A percentile compares a stretch with the other conserved stretches of the same genome.
phyloP scores from a whole-genome alignment of 2,329 filamentous ascomycete species.

The Pezicula carpinea region DNA sequence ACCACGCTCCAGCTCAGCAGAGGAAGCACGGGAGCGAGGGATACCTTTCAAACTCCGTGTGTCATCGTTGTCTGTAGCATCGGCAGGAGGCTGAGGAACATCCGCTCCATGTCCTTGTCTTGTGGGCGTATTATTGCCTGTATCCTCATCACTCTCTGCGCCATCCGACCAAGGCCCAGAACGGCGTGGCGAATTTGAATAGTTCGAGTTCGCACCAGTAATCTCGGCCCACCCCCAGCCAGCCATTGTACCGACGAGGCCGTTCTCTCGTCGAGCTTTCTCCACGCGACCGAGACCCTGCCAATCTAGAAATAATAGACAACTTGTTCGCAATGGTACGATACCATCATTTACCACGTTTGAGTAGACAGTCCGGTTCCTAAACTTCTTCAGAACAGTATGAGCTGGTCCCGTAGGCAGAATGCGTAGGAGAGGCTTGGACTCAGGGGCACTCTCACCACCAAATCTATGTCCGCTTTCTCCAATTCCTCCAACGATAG shows the following conservation, averaged over 20 bases:
- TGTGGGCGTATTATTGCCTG: constrained; percentile 36
- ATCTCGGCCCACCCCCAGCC: constrained; percentile 94
- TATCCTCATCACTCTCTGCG: constrained; percentile 21
- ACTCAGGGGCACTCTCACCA: constrained; percentile 64
- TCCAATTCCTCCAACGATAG: constrained; percentile 77
- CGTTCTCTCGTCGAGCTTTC: constrained; percentile 88
- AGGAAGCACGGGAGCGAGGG: constrained; percentile 15
- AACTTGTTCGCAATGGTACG: constrained; percentile 90
- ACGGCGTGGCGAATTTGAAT: constrained; percentile 29
- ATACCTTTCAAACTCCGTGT: constrained; percentile 49
- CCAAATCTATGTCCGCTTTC: constrained; percentile 60
- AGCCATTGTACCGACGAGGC: constrained; percentile 85
- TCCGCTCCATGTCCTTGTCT: constrained; percentile 37
- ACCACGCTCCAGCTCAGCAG: constrained; percentile 3
- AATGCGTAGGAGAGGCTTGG: constrained; percentile 84
- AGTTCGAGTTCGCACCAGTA: constrained; percentile 56
- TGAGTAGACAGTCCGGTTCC: constrained; percentile 88
- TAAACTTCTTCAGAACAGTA: constrained; percentile 78
- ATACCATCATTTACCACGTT: constrained; percentile 98
- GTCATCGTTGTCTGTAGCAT: constrained; percentile 65
- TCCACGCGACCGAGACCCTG: constrained; percentile 88
- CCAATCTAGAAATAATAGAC: constrained; percentile 95
- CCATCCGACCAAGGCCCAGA: constrained; percentile 17
- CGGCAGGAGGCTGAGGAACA: constrained; percentile 66
- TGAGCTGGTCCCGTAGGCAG: constrained; percentile 89